phyloP scores from a whole-genome alignment of 2,329 filamentous ascomycete species.

The Aspergillus phoenicis region DNA sequence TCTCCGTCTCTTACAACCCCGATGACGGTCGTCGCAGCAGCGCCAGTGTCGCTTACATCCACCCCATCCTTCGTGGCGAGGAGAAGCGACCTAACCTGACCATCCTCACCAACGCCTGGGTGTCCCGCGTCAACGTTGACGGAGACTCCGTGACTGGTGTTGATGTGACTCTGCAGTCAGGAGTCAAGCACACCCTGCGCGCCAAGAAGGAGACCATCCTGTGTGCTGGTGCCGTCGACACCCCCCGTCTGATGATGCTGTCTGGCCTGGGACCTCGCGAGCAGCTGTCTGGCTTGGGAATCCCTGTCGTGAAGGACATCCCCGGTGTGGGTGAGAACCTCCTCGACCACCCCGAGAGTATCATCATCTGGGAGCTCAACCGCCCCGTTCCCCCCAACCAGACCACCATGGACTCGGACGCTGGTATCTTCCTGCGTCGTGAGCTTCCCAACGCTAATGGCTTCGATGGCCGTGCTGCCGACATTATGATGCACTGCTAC shows the following conservation, averaged over 20 bases:
- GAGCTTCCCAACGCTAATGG: conserved; percentile 69
- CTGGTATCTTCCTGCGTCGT: conserved; percentile 82
- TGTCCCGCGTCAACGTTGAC: conserved; percentile 75
- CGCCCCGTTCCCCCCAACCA: conserved; percentile 74
- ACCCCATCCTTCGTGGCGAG: conserved; percentile 81
- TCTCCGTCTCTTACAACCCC: conserved; percentile 88
- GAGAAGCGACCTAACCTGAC: conserved; percentile 83
- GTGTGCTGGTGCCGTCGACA: conserved; percentile 79
- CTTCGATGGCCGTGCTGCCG: conserved; percentile 73
- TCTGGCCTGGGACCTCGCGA: conserved; percentile 56
- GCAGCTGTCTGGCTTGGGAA: conserved; percentile 54
- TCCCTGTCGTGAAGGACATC: conserved; percentile 62
- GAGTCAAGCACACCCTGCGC: conserved; percentile 56
- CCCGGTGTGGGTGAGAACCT: conserved; percentile 67
- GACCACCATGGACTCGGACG: conserved; percentile 90
- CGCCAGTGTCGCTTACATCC: conserved; percentile 88
- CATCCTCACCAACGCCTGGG: conserved; percentile 84
- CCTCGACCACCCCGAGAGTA: conserved; percentile 66
- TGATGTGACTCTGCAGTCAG: conserved; percentile 66
- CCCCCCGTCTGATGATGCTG: conserved; percentile 66
- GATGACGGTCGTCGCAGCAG: conserved; percentile 82
- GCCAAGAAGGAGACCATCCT: conserved; percentile 77
- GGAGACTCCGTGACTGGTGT: conserved; percentile 73
- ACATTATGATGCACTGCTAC: conserved; percentile 97
- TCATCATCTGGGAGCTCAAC: conserved; percentile 78